phyloP scores from a whole-genome alignment of 768 basidiomycete species.

The Lactifluus piperatus region DNA sequence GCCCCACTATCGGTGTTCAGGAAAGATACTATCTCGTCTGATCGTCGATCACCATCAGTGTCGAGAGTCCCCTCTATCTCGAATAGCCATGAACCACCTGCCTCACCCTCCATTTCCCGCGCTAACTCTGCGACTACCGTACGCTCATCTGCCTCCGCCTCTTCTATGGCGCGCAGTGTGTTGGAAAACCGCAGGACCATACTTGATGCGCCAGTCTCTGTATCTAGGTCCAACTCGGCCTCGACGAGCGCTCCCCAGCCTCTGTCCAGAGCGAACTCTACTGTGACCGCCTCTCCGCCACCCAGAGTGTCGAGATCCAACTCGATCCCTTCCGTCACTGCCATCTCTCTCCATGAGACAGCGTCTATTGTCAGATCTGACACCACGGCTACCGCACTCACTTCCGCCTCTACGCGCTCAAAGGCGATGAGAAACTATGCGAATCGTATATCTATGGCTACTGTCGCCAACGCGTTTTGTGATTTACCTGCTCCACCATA shows the following conservation, averaged over 20 bases:
- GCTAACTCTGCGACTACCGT: slow-evolving; percentile 8
- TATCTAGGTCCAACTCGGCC: slow-evolving; percentile 1
- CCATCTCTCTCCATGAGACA: slow-evolving; percentile 10
- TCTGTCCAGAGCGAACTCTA: slow-evolving; percentile 10
- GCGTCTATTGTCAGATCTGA: slow-evolving; percentile 10
- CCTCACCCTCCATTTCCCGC: slow-evolving; percentile 6
- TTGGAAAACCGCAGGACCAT: neutral
- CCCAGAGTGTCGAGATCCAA: slow-evolving; percentile 6
- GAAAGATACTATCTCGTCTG: neutral
- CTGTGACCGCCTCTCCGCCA: neutral
- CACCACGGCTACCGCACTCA: neutral
- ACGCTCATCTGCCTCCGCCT: neutral
- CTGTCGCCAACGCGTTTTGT: slow-evolving; percentile 1
- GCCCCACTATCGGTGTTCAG: neutral
- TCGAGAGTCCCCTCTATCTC: neutral
- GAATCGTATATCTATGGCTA: slow-evolving; percentile 7
- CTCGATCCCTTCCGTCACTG: slow-evolving; percentile 7
- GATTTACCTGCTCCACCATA: slow-evolving; percentile 13
- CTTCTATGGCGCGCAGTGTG: neutral
- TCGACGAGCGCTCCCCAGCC: neutral
- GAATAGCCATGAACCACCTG: neutral
- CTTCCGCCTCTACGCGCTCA: slow-evolving; percentile 2
- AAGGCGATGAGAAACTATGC: slow-evolving; percentile 8
- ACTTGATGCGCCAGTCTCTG: neutral
- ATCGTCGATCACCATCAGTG: neutral